Evolutionary conservation across 495 filamentous ascomycete genomes (phyloP).

Genomic region (Neurospora discreta): DNA sequence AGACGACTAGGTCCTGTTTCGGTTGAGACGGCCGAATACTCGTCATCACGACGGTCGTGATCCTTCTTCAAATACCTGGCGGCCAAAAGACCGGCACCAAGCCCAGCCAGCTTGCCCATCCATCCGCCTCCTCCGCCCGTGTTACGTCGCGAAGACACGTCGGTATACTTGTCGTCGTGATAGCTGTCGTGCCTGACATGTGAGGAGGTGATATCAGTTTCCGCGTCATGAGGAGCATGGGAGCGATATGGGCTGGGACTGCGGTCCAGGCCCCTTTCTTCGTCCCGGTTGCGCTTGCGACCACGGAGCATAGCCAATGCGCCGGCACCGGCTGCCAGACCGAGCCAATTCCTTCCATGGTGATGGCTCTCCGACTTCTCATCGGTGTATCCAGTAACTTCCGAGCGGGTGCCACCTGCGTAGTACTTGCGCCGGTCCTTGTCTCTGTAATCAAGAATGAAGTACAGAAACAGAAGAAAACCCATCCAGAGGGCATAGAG

Average conservation of each 20-base stretch:
- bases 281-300: constrained; percentile 29
- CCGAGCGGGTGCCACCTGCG: neutral
- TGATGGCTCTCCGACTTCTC: constrained; percentile 16
- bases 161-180: constrained; percentile 51
- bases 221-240: constrained; percentile 23
- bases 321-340: constrained; percentile 48
- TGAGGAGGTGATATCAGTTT: constrained; percentile 38
- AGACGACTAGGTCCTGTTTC: constrained; percentile 38
- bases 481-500: constrained; percentile 67
- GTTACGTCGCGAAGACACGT: constrained; percentile 9
- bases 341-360: constrained; percentile 37
- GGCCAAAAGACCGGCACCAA: constrained; percentile 54
- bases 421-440: constrained; percentile 23
- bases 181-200: constrained; percentile 39
- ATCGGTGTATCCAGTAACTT: constrained; percentile 13
- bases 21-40: constrained; percentile 42
- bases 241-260: constrained; percentile 18
- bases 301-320: constrained; percentile 43
- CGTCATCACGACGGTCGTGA: constrained; percentile 46
- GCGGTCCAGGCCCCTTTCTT: constrained; percentile 23
- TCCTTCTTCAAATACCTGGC: constrained; percentile 54
- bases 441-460: constrained; percentile 58
- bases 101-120: constrained; percentile 53
- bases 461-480: constrained; percentile 55
- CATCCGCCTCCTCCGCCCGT: constrained; percentile 38